Conservation (phyloP, 2,329 filamentous ascomycete species). For the Aspergillus carbonarius region DNA sequence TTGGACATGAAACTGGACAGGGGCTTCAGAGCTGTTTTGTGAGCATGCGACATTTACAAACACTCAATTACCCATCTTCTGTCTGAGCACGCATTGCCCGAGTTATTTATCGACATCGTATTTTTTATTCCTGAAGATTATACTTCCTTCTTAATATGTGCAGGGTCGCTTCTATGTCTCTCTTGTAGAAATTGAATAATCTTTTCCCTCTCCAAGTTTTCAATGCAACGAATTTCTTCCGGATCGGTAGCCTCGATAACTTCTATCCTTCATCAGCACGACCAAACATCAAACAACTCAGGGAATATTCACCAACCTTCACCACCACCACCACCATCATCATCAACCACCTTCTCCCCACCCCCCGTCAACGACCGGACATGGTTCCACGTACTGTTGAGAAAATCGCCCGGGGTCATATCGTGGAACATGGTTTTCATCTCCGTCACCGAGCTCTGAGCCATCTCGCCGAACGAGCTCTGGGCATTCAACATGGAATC, state of each 20-base stretch:
- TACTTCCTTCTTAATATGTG: slow-evolving; percentile 2
- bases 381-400: slow-evolving; percentile 12
- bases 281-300: not conserved
- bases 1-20: slow-evolving; percentile 42
- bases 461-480: slow-evolving; percentile 9
- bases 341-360: not conserved
- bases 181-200: slow-evolving; percentile 35
- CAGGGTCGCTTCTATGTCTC: slow-evolving; percentile 27
- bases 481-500: slow-evolving; percentile 1
- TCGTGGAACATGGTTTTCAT: slow-evolving; percentile 11
- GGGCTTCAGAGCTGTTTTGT: slow-evolving; percentile 33
- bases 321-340: not conserved
- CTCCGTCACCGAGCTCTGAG: slow-evolving; percentile 11
- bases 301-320: not conserved
- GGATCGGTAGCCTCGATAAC: slow-evolving; percentile 1
- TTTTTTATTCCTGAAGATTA: not conserved
- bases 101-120: not conserved
- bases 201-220: slow-evolving; percentile 30
- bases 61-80: no score
- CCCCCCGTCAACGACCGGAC: slow-evolving; percentile 9
- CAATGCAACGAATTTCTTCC: slow-evolving; percentile 26
- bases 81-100: not conserved
- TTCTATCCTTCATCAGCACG: not conserved
- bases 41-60: not conserved
- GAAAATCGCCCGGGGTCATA: slow-evolving; percentile 12